phyloP scores from a whole-genome alignment of 2,329 filamentous ascomycete species.

The Paraconiothyrium brasiliense region DNA sequence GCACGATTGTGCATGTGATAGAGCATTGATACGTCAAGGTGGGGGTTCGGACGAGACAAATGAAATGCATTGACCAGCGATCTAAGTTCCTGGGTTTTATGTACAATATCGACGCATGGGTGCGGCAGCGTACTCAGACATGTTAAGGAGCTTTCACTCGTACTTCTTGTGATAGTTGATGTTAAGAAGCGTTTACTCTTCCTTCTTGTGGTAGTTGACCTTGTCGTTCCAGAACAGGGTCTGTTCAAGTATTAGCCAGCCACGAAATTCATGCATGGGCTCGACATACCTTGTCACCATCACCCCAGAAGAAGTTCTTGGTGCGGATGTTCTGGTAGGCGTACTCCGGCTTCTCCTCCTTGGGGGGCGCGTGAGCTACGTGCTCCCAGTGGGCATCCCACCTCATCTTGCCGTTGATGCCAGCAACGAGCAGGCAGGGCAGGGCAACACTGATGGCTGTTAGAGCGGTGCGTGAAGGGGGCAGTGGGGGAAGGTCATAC shows the following conservation, averaged over 20 bases:
- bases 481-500: conserved; percentile 66
- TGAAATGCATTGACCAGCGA: conserved; percentile 42
- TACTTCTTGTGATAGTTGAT: conserved; percentile 15
- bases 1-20: not conserved
- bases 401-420: conserved; percentile 85
- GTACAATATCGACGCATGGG: conserved; percentile 24
- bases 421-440: conserved; percentile 75
- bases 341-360: conserved; percentile 93
- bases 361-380: conserved; percentile 82
- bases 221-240: conserved; percentile 82
- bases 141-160: conserved; percentile 58
- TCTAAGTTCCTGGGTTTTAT: conserved; percentile 30
- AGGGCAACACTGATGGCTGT: conserved; percentile 72
- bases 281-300: conserved; percentile 86
- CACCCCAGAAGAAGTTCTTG: conserved; percentile 95
- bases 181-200: conserved; percentile 59
- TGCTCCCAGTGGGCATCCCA: conserved; percentile 99
- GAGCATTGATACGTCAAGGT: not conserved
- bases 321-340: conserved; percentile 96
- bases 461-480: conserved; percentile 18
- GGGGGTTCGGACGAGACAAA: conserved; percentile 34
- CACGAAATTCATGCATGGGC: not conserved
- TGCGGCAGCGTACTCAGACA: not conserved
- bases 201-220: conserved; percentile 97
- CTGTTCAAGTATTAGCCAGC: conserved; percentile 37